Evolutionary conservation across 2,329 filamentous ascomycete genomes (phyloP).

Genomic region (Allantophomopsis lycopodina): DNA sequence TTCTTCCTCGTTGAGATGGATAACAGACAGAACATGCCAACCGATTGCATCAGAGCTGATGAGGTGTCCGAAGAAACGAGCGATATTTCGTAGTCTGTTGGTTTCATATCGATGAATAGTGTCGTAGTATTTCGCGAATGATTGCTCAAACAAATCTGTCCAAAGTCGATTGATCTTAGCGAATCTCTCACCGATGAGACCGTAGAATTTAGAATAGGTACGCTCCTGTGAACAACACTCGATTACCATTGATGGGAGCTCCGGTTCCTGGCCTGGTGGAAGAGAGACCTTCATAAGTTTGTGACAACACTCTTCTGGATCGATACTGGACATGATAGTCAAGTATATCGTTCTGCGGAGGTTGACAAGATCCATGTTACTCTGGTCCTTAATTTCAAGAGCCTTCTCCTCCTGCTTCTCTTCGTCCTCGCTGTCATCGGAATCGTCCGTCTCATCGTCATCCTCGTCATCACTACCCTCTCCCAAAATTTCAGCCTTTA

Average conservation of each 20-base stretch:
- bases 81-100: slow-evolving; percentile 87
- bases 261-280: slow-evolving; percentile 72
- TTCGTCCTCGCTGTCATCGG: slow-evolving; percentile 55
- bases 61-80: slow-evolving; percentile 86
- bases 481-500: slow-evolving; percentile 88
- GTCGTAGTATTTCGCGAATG: slow-evolving; percentile 88
- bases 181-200: slow-evolving; percentile 85
- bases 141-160: slow-evolving; percentile 82
- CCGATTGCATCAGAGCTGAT: slow-evolving; percentile 78
- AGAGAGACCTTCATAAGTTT: slow-evolving; percentile 93
- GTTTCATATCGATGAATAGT: slow-evolving; percentile 97
- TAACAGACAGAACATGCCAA: slow-evolving; percentile 76
- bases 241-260: slow-evolving; percentile 92
- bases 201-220: slow-evolving; percentile 96
- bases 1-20: slow-evolving; percentile 92
- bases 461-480: slow-evolving; percentile 80
- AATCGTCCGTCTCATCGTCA: slow-evolving; percentile 49
- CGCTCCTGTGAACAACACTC: slow-evolving; percentile 95
- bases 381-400: slow-evolving; percentile 95
- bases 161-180: slow-evolving; percentile 92
- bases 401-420: slow-evolving; percentile 68
- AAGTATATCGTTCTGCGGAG: slow-evolving; percentile 89
- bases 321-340: slow-evolving; percentile 92
- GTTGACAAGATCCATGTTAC: slow-evolving; percentile 89
- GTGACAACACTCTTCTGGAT: slow-evolving; percentile 93